Percentiles rank a stretch among this genome's conserved stretches.
Evolutionary conservation across 2,329 filamentous ascomycete species (phyloP).

Genomic region (Paraphaeosphaeria sporulosa): DNA sequence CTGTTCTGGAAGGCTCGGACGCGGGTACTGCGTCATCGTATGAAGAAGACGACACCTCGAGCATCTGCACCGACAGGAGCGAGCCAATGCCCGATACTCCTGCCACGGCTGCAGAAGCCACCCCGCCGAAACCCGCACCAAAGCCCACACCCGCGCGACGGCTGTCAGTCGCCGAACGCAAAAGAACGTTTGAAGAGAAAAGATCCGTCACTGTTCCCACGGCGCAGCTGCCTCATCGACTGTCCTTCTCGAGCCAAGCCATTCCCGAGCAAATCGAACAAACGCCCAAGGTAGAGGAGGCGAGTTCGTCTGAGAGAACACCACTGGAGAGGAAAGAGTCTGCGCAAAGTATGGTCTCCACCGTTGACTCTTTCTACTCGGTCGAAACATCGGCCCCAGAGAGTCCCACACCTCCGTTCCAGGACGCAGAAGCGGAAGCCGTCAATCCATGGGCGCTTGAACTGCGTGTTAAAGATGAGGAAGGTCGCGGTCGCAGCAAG

Average conservation of each 20-base stretch:
- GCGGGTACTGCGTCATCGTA: conserved; percentile 39
- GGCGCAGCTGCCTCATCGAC: conserved; percentile 13
- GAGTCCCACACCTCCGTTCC: conserved; percentile 40
- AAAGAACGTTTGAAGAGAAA: conserved; percentile 39
- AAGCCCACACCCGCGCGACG: conserved; percentile 22
- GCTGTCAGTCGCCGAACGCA: conserved; percentile 41
- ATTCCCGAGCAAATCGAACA: conserved; percentile 27
- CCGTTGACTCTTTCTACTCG: conserved; percentile 49
- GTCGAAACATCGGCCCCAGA: conserved; percentile 30
- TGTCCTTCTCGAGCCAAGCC: conserved; percentile 28
- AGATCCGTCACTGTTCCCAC: conserved; percentile 39
- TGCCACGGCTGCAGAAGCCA: conserved; percentile 26
- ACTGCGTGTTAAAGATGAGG: conserved; percentile 20
- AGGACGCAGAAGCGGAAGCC: conserved; percentile 40
- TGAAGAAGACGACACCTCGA: conserved; percentile 46
- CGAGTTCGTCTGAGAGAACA: conserved; percentile 15
- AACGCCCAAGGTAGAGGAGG: conserved; percentile 19
- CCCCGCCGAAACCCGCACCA: conserved; percentile 19
- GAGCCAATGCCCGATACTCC: conserved; percentile 36
- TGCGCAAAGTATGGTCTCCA: conserved; percentile 42
- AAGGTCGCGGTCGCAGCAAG: conserved; percentile 36
- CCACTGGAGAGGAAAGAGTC: conserved; percentile 33
- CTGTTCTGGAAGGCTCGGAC: conserved; percentile 39
- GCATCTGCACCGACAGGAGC: conserved; percentile 40
- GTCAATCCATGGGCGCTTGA: conserved; percentile 39